These are phyloP conservation scores for Chaetomiaceae sp. DNA, from an alignment of 2,329 filamentous ascomycete species.

Conservation along the genomic window DNA sequence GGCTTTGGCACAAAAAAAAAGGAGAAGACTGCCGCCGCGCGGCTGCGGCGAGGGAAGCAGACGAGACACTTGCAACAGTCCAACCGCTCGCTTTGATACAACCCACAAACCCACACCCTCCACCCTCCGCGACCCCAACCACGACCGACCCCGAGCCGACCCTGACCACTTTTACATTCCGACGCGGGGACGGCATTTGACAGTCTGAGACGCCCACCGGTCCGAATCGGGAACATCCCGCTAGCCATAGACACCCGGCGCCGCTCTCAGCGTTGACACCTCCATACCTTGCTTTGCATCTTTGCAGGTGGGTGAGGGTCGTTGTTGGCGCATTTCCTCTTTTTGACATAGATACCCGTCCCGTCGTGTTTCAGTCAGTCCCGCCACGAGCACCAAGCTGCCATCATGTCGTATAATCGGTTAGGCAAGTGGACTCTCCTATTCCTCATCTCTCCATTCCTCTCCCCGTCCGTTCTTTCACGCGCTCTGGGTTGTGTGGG, in stretches of 20 bases:
- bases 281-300: not conserved
- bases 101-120: not conserved
- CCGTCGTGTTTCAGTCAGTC: slow-evolving; percentile 10
- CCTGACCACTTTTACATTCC: not conserved
- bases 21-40: slow-evolving; percentile 11
- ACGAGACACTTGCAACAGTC: not conserved
- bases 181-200: slow-evolving; percentile 2
- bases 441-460: slow-evolving; percentile 15
- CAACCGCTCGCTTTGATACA: not conserved
- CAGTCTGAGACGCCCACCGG: slow-evolving; percentile 12
- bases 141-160: too few relatives aligned
- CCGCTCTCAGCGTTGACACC: not conserved
- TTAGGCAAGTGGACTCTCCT: slow-evolving; percentile 52
- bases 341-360: slow-evolving; percentile 5
- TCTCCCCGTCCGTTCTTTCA: not conserved
- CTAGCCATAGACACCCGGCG: not conserved
- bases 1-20: slow-evolving; percentile 4
- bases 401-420: slow-evolving; percentile 71
- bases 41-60: slow-evolving; percentile 8
- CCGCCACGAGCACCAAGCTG: slow-evolving; percentile 13
- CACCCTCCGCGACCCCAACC: not conserved
- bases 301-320: too few relatives aligned
- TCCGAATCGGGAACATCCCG: slow-evolving; percentile 9
- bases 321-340: slow-evolving; percentile 1
- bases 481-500: slow-evolving; percentile 1